Percentiles rank a stretch among this genome's conserved stretches.
phyloP scores from a whole-genome alignment of 2,329 filamentous ascomycete species.

The Trichoderma breve region DNA sequence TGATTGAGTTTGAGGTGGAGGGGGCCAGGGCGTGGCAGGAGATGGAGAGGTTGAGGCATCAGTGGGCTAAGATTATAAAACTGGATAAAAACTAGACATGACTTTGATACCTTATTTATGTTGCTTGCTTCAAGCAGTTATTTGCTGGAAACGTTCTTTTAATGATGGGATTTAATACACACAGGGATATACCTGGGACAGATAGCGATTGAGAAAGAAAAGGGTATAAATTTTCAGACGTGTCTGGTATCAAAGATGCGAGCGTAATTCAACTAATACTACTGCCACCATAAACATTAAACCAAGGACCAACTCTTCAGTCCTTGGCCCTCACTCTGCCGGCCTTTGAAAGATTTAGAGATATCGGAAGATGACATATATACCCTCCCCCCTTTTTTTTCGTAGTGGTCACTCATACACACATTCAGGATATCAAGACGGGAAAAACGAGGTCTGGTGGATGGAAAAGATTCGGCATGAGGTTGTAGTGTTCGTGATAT shows the following conservation, averaged over 20 bases:
- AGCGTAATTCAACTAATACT: background rate
- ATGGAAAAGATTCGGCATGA: background rate
- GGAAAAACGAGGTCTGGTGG: background rate
- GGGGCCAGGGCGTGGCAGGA: slow-evolving; percentile 63
- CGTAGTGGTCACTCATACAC: background rate
- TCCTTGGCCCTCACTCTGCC: background rate
- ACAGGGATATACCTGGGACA: background rate
- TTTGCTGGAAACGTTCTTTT: background rate
- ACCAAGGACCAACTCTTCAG: no score
- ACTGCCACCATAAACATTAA: background rate
- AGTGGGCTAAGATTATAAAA: slow-evolving; percentile 56
- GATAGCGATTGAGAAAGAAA: background rate
- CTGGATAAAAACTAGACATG: background rate
- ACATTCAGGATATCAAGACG: background rate
- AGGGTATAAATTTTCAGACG: slow-evolving; percentile 3
- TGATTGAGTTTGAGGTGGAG: slow-evolving; percentile 59
- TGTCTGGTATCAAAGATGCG: background rate
- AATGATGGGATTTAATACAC: background rate
- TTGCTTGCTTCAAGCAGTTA: background rate
- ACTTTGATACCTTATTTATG: background rate
- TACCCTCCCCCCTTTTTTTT: background rate
- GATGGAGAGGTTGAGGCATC: slow-evolving; percentile 67
- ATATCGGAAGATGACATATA: background rate
- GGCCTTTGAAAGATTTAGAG: background rate
- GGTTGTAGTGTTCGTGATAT: background rate